These are phyloP conservation scores for Amanita rimosa DNA, from an alignment of 768 basidiomycete genomes.

Conservation along the genomic window DNA sequence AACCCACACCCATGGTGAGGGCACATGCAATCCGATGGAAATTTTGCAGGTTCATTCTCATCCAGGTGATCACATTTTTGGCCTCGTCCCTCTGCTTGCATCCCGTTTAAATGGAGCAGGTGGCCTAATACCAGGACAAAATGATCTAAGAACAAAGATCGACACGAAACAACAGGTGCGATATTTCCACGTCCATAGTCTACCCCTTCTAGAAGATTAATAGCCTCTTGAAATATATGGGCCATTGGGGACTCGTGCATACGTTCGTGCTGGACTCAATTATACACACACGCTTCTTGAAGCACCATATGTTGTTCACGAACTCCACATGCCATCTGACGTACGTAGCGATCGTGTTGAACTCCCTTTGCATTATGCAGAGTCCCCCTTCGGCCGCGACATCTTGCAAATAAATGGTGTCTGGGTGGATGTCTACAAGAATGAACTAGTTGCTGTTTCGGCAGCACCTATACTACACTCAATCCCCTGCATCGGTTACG, in stretches of 20 bases:
- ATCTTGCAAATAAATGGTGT: constrained; percentile 45
- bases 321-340: constrained; percentile 59
- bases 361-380: constrained; percentile 37
- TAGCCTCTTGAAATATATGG: constrained; percentile 81
- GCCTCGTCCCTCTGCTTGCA: constrained; percentile 57
- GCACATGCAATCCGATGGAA: not conserved
- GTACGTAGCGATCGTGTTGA: constrained; percentile 34
- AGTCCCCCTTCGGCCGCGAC: constrained; percentile 51
- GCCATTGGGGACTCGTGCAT: constrained; percentile 72
- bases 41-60: constrained; percentile 5
- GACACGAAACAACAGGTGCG: constrained; percentile 22
- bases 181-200: not conserved
- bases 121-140: constrained; percentile 41
- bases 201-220: not conserved
- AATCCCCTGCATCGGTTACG: constrained; percentile 73
- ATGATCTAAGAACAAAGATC: constrained; percentile 44
- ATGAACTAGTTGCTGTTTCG: constrained; percentile 46
- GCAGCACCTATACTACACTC: constrained; percentile 76
- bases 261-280: constrained; percentile 55
- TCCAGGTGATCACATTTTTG: constrained; percentile 79
- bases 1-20: constrained; percentile 78
- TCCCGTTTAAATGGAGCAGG: constrained; percentile 67
- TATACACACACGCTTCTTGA: constrained; percentile 63
- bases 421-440: constrained; percentile 58
- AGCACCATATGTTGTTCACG: constrained; percentile 70